Evolutionary conservation across 257 asterid genomes (phyloP).

Genomic region (Capsicum pubescens): DNA sequence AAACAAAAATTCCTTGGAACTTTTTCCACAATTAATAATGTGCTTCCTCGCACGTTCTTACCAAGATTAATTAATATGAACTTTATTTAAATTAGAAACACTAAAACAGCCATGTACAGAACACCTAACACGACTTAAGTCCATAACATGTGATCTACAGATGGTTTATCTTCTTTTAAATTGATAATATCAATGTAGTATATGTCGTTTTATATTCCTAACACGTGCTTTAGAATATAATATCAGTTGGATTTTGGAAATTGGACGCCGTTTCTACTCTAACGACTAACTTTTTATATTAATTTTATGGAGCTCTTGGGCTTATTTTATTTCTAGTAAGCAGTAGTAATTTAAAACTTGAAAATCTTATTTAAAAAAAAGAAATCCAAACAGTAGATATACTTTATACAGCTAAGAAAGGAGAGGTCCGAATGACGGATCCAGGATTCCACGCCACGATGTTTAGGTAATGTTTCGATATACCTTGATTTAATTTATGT

Average conservation of each 20-base stretch:
- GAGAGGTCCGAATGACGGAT: too few species aligned
- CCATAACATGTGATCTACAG: neutral
- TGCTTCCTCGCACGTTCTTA: neutral
- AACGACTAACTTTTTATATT: neutral
- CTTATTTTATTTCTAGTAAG: neutral
- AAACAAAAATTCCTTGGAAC: neutral
- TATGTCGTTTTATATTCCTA: neutral
- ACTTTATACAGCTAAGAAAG: neutral
- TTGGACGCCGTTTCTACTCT: neutral
- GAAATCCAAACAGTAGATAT: neutral
- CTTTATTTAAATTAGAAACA: neutral
- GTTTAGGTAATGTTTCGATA: too few species aligned
- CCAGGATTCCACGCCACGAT: too few species aligned
- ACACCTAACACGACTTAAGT: neutral
- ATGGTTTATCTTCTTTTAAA: neutral
- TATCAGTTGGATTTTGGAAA: neutral
- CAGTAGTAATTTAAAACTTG: neutral
- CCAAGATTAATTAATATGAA: neutral
- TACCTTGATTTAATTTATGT: too few species aligned
- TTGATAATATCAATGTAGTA: neutral
- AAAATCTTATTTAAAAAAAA: neutral
- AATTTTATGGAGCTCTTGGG: conserved; percentile 1
- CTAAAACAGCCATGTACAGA: neutral
- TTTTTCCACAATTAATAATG: neutral
- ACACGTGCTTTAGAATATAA: conserved; percentile 10